These are phyloP conservation scores for Petunia secreta DNA, from an alignment of 257 asterid genomes.

Conservation along the genomic window DNA sequence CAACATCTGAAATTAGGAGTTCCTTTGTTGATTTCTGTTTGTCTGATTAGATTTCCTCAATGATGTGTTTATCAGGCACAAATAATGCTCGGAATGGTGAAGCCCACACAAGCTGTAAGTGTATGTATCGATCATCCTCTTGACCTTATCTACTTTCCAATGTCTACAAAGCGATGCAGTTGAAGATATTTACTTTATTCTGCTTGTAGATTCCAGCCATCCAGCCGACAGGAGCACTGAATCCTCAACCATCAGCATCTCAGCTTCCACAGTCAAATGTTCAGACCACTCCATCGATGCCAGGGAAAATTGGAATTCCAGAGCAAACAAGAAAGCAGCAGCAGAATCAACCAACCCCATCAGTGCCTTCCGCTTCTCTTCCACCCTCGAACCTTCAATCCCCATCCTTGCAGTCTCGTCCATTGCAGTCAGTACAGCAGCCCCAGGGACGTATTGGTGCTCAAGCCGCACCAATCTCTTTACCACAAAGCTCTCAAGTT, in stretches of 20 bases:
- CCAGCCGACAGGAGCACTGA: conserved; percentile 55
- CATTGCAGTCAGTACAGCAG: conserved; percentile 53
- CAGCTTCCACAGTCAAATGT: conserved; percentile 52
- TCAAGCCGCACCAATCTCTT: conserved; percentile 55
- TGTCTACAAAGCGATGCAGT: conserved; percentile 30
- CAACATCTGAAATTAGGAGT: conserved; percentile 12
- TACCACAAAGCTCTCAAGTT: conserved; percentile 61
- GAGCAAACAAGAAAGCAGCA: conserved; percentile 70
- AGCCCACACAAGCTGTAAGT: conserved; percentile 76
- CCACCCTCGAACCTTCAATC: conserved; percentile 58
- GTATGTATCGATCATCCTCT: background rate
- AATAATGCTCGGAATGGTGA: conserved; percentile 98
- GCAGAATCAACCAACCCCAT: conserved; percentile 48
- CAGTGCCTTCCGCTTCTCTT: conserved; percentile 48
- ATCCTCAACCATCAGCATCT: conserved; percentile 55
- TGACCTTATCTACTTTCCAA: conserved; percentile 1
- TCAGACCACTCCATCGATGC: conserved; percentile 54
- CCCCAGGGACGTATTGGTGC: conserved; percentile 55
- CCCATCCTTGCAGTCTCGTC: conserved; percentile 57
- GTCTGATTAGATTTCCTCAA: conserved; percentile 31
- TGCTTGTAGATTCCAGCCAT: conserved; percentile 51
- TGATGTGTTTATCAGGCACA: conserved; percentile 65
- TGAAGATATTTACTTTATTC: conserved; percentile 23
- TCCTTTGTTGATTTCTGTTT: conserved; percentile 22
- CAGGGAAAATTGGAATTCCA: conserved; percentile 53